Conservation (phyloP, 1,284 basidiomycete species). For the Leccinum fallax region DNA sequence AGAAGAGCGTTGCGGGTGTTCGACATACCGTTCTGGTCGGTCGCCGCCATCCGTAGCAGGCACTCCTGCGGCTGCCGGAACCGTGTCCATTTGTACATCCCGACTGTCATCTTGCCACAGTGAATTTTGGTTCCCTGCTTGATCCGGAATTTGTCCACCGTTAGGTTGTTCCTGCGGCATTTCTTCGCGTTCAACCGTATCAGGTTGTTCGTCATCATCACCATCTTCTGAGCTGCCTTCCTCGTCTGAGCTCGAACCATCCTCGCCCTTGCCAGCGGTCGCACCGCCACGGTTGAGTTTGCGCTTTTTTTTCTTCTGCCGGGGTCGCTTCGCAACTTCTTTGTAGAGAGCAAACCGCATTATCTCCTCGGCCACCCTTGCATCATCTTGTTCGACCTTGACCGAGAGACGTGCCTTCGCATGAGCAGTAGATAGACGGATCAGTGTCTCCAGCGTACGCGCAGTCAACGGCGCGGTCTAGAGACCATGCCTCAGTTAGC, state of each 20-base stretch:
- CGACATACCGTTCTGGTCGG: constrained; percentile 57
- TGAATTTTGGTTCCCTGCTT: constrained; percentile 44
- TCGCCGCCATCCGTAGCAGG: constrained; percentile 46
- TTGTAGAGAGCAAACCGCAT: constrained; percentile 98
- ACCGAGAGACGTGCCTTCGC: constrained; percentile 92
- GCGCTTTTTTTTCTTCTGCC: constrained; percentile 70
- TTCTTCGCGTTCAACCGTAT: constrained; percentile 54
- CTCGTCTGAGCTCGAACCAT: constrained; percentile 42
- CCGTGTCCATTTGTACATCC: constrained; percentile 64
- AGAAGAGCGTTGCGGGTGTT: constrained; percentile 1
- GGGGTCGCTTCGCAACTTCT: constrained; percentile 86
- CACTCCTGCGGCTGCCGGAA: constrained; percentile 37
- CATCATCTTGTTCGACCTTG: constrained; percentile 87
- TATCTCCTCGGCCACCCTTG: constrained; percentile 90
- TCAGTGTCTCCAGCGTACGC: constrained; percentile 97
- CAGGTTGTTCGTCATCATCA: constrained; percentile 39
- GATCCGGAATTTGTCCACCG: constrained; percentile 35
- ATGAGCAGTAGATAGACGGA: constrained; percentile 97
- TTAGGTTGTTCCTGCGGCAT: constrained; percentile 39
- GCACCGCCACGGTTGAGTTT: constrained; percentile 68
- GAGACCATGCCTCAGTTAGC: constrained; percentile 13
- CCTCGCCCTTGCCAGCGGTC: constrained; percentile 42
- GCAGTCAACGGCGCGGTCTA: constrained; percentile 97
- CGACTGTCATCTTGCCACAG: constrained; percentile 65
- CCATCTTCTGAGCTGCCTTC: constrained; percentile 48